Percentiles rank a stretch among this genome's conserved stretches.
Conservation (phyloP, 192 early-diverging fungal species). For the Backusella australiensis region DNA sequence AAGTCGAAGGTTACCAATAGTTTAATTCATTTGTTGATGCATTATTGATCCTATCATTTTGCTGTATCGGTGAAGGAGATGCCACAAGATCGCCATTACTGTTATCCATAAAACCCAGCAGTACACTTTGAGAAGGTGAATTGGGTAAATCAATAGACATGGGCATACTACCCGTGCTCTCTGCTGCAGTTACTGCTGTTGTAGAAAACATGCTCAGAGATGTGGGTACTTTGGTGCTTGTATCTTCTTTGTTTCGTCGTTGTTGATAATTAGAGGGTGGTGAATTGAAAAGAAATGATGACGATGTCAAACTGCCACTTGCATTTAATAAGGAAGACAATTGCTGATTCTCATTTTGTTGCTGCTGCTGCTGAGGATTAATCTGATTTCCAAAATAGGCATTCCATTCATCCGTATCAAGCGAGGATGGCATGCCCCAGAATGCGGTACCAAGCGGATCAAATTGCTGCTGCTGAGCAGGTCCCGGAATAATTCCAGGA, state of each 20-base stretch:
- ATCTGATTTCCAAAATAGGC: conserved; percentile 14
- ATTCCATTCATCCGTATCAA: conserved; percentile 34
- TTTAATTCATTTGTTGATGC: neutral
- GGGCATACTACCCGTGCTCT: neutral
- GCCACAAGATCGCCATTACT: neutral
- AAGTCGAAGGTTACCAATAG: neutral
- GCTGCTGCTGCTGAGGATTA: neutral
- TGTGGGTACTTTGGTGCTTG: neutral
- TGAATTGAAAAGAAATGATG: neutral
- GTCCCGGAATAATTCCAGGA: conserved; percentile 20
- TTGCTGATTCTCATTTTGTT: neutral
- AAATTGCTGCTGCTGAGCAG: conserved; percentile 7
- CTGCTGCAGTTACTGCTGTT: neutral
- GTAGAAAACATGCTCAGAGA: neutral
- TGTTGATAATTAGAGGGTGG: neutral
- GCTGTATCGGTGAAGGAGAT: neutral
- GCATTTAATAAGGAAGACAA: neutral
- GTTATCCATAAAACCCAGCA: neutral
- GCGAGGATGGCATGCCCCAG: conserved; percentile 21
- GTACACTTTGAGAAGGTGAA: neutral
- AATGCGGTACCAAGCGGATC: conserved; percentile 23
- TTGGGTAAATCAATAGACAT: neutral
- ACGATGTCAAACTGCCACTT: neutral
- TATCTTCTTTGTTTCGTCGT: neutral
- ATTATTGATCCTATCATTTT: neutral